Percentiles rank a stretch among this genome's conserved stretches.
These are phyloP conservation scores for Flammula alnicola DNA, from an alignment of 1,284 basidiomycete species.

Conservation along the genomic window DNA sequence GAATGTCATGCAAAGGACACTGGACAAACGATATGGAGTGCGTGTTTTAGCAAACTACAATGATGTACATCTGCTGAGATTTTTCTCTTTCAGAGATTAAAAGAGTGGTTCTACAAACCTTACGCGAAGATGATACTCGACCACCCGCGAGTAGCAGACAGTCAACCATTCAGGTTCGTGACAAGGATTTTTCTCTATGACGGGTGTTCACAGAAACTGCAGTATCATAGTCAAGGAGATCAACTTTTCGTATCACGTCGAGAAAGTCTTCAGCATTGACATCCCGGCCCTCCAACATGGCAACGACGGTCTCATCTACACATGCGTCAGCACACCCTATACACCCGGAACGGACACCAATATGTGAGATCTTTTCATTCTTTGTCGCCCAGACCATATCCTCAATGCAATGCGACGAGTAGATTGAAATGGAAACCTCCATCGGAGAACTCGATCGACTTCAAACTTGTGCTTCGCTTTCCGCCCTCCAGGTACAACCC, in stretches of 20 bases:
- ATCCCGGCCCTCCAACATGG: constrained; percentile 92
- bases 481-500: constrained; percentile 66
- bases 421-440: constrained; percentile 99
- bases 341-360: constrained; percentile 89
- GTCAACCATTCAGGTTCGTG: constrained; percentile 82
- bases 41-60: constrained; percentile 37
- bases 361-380: constrained; percentile 65
- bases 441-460: constrained; percentile 97
- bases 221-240: constrained; percentile 91
- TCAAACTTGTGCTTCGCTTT: constrained; percentile 92
- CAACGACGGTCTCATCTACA: constrained; percentile 97
- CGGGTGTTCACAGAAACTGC: neutral
- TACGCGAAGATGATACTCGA: constrained; percentile 74
- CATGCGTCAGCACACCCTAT: constrained; percentile 87
- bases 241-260: constrained; percentile 87
- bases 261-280: constrained; percentile 83
- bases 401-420: constrained; percentile 14
- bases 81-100: constrained; percentile 79
- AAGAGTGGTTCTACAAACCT: constrained; percentile 84
- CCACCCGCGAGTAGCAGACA: constrained; percentile 66
- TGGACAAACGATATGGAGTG: constrained; percentile 92
- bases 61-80: too few relatives aligned
- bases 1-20: constrained; percentile 83
- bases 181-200: constrained; percentile 4
- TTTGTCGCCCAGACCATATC: constrained; percentile 12